Conservation (phyloP, 2,329 filamentous ascomycete species). For the Juglanconis oblonga region DNA sequence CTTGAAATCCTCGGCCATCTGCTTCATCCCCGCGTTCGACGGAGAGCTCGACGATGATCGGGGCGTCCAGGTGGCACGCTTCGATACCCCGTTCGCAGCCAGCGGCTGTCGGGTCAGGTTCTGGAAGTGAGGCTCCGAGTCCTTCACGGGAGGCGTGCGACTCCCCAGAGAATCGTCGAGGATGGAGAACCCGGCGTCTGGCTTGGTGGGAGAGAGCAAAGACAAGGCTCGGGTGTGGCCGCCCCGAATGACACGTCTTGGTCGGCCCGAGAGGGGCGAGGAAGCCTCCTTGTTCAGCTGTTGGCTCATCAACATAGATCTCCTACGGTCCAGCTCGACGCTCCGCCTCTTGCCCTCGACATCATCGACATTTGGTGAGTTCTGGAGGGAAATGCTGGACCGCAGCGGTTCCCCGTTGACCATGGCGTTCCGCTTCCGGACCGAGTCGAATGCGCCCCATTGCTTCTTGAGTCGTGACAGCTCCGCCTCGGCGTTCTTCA, state of each 20-base stretch:
- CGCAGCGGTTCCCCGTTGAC: conserved; percentile 62
- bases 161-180: conserved; percentile 44
- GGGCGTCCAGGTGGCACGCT: conserved; percentile 60
- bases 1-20: conserved; percentile 85
- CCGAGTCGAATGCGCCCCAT: conserved; percentile 75
- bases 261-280: conserved; percentile 38
- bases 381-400: conserved; percentile 29
- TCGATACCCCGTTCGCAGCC: conserved; percentile 36
- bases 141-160: conserved; percentile 33
- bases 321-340: conserved; percentile 70
- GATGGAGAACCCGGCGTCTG: conserved; percentile 40
- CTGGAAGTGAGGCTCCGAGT: conserved; percentile 28
- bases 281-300: conserved; percentile 35
- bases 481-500: conserved; percentile 77
- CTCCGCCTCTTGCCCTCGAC: conserved; percentile 39
- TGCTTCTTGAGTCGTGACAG: conserved; percentile 75
- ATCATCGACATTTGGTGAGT: conserved; percentile 11
- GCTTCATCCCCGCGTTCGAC: conserved; percentile 52
- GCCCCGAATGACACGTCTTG: conserved; percentile 66
- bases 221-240: conserved; percentile 67
- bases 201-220: conserved; percentile 68
- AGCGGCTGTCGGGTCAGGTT: conserved; percentile 27
- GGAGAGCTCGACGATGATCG: conserved; percentile 41
- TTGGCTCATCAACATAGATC: conserved; percentile 57
- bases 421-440: conserved; percentile 69